A percentile compares a stretch with the other conserved stretches of the same genome.
phyloP scores from a whole-genome alignment of 2,329 filamentous ascomycete genomes.

The Lanzia echinophila region DNA sequence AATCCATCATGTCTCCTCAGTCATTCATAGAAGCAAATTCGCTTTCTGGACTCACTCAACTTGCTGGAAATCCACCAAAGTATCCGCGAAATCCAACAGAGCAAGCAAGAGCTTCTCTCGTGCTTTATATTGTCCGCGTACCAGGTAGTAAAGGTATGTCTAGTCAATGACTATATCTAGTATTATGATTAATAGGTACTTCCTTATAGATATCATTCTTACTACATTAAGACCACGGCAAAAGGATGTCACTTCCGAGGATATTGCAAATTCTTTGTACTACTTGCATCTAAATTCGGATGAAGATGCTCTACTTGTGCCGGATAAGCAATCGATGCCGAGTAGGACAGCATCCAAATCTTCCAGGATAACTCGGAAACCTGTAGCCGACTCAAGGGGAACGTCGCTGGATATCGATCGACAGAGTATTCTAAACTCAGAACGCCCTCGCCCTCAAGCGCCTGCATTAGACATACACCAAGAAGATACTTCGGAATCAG shows the following conservation, averaged over 20 bases:
- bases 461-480: conserved; percentile 2
- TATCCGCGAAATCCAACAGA: conserved; percentile 75
- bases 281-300: conserved; percentile 75
- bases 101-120: conserved; percentile 61
- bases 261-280: conserved; percentile 83
- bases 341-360: conserved; percentile 14
- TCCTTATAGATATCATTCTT: conserved; percentile 38
- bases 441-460: neutral
- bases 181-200: neutral
- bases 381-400: conserved; percentile 23
- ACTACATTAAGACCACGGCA: conserved; percentile 83
- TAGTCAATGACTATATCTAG: neutral
- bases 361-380: conserved; percentile 26
- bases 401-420: conserved; percentile 20
- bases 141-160: conserved; percentile 76
- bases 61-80: conserved; percentile 80
- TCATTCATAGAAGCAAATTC: conserved; percentile 69
- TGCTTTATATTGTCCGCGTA: conserved; percentile 87
- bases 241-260: conserved; percentile 82
- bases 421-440: neutral
- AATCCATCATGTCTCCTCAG: conserved; percentile 15
- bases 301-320: conserved; percentile 43
- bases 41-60: conserved; percentile 67
- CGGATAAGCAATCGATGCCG: conserved; percentile 18
- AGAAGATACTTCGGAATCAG: neutral